A percentile compares a stretch with the other conserved stretches of the same genome.
Evolutionary conservation across 176 grass and related monocot genomes (phyloP).

Genomic region (Olyra latifolia): DNA sequence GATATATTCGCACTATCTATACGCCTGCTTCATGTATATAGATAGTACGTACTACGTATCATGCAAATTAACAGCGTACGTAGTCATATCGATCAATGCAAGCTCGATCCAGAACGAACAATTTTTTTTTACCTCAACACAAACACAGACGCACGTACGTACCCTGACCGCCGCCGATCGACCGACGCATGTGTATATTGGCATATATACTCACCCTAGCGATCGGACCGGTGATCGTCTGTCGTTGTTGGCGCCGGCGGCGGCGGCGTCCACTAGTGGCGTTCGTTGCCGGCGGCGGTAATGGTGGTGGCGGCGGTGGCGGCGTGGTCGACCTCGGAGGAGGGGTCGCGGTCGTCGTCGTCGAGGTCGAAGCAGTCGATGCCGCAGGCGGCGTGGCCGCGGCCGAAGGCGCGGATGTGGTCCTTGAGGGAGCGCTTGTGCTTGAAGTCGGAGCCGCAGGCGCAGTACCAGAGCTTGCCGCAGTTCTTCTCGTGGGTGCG

Average conservation of each 20-base stretch:
- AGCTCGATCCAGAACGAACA: neutral
- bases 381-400: slow-evolving; percentile 60
- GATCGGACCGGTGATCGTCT: neutral
- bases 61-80: neutral
- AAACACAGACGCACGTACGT: neutral
- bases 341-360: slow-evolving; percentile 55
- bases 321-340: slow-evolving; percentile 68
- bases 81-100: neutral
- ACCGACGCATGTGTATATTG: neutral
- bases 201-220: slow-evolving; percentile 27
- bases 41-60: neutral
- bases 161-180: neutral
- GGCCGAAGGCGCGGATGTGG: slow-evolving; percentile 72
- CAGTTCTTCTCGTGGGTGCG: slow-evolving; percentile 96
- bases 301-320: neutral
- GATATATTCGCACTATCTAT: neutral
- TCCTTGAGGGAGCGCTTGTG: slow-evolving; percentile 90
- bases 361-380: slow-evolving; percentile 73
- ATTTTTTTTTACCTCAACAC: neutral
- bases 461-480: slow-evolving; percentile 96
- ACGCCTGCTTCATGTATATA: neutral
- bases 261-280: neutral
- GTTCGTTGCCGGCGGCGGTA: neutral
- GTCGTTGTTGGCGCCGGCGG: neutral
- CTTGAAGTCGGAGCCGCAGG: slow-evolving; percentile 92